Conservation (phyloP, 1,284 basidiomycete genomes). For the Rhodofomes roseus region DNA sequence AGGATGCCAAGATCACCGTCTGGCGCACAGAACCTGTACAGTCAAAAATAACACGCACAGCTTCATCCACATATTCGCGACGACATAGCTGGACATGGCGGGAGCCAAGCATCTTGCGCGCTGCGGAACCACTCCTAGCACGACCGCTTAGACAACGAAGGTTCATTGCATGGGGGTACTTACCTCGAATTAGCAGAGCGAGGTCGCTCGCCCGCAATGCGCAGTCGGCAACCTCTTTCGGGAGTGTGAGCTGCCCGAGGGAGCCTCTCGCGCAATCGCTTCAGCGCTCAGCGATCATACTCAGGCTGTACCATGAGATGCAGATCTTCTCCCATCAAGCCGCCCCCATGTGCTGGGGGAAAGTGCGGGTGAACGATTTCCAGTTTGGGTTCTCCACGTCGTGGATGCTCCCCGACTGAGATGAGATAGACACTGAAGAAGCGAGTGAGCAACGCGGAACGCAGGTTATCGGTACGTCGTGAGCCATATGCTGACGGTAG, state of each 20-base stretch:
- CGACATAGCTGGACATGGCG: not conserved
- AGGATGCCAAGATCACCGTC: not conserved
- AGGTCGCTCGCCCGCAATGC: not conserved
- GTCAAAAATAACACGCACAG: not conserved
- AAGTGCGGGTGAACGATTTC: not conserved
- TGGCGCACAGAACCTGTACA: not conserved
- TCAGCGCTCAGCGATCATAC: not conserved
- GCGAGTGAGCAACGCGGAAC: not conserved
- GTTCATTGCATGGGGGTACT: not conserved
- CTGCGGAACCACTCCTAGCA: no score
- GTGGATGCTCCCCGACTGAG: not conserved
- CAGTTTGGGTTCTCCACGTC: not conserved
- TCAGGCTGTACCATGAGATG: no score
- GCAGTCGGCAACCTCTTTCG: not conserved
- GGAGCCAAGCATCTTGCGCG: not conserved
- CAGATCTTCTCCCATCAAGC: not conserved
- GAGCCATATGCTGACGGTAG: not conserved
- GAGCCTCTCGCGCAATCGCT: not conserved
- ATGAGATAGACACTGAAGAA: not conserved
- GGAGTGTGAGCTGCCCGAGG: not conserved
- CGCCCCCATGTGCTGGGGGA: not conserved
- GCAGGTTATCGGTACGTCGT: not conserved
- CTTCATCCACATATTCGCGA: not conserved
- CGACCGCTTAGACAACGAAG: not conserved
- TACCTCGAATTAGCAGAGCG: not conserved